Conservation (phyloP, 2,329 filamentous ascomycete species). For the Immersiporthe knoxdaviesiana region DNA sequence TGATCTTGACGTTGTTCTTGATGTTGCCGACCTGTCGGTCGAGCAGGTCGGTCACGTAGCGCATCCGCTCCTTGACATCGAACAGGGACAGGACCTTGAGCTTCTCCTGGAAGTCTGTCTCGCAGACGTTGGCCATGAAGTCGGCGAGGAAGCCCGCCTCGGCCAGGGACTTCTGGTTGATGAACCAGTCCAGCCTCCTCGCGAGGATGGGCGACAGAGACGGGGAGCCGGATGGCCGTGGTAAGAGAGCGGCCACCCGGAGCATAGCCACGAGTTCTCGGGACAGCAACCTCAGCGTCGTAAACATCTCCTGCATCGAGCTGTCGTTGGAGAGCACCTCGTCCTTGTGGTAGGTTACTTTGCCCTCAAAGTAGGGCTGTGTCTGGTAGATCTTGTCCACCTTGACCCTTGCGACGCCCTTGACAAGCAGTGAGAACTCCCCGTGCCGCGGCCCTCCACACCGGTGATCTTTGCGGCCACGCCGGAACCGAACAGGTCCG, state of each 20-base stretch:
- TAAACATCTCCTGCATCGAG: slow-evolving; percentile 72
- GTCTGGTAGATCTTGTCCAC: slow-evolving; percentile 77
- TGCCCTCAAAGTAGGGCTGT: slow-evolving; percentile 83
- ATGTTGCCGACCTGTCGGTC: slow-evolving; percentile 81
- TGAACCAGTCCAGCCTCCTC: slow-evolving; percentile 83
- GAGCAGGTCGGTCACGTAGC: slow-evolving; percentile 81
- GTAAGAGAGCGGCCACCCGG: slow-evolving; percentile 81
- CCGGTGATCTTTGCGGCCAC: slow-evolving; percentile 79
- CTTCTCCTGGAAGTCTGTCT: slow-evolving; percentile 88
- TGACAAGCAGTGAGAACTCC: slow-evolving; percentile 83
- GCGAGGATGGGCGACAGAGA: slow-evolving; percentile 82
- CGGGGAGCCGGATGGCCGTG: slow-evolving; percentile 65
- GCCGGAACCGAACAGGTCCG: slow-evolving; percentile 81
- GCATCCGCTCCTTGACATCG: slow-evolving; percentile 76
- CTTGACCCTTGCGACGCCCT: slow-evolving; percentile 78
- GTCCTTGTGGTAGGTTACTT: slow-evolving; percentile 73
- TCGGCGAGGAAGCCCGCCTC: slow-evolving; percentile 89
- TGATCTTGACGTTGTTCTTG: slow-evolving; percentile 86
- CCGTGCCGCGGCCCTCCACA: slow-evolving; percentile 73
- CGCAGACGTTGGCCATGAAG: slow-evolving; percentile 94
- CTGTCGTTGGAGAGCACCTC: slow-evolving; percentile 55
- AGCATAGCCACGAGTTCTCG: slow-evolving; percentile 85
- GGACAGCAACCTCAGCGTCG: slow-evolving; percentile 80
- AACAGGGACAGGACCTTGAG: slow-evolving; percentile 82
- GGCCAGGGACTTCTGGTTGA: slow-evolving; percentile 76